Conservation (phyloP, 2,329 filamentous ascomycete genomes). For the Myriosclerotinia scirpicola region DNA sequence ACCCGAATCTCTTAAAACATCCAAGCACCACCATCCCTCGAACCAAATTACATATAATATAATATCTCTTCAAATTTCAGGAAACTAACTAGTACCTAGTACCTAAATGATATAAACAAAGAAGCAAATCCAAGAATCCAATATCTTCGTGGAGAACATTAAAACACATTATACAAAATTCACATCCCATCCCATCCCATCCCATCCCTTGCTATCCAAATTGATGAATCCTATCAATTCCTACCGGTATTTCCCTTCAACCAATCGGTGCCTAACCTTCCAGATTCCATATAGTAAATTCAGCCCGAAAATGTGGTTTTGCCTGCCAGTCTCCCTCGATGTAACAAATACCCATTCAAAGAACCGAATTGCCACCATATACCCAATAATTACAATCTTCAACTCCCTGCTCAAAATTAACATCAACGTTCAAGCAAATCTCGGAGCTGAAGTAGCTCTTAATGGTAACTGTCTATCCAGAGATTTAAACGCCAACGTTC, state of each 20-base stretch:
- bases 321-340: not conserved
- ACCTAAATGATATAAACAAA: not conserved
- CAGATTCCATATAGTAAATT: not conserved
- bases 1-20: too few relatives aligned
- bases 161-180: not conserved
- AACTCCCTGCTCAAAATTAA: not conserved
- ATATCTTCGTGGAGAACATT: not conserved
- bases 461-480: slow-evolving; percentile 59
- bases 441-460: slow-evolving; percentile 36
- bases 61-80: too few relatives aligned
- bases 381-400: not conserved
- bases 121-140: not conserved
- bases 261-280: not conserved
- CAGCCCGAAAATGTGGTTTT: not conserved
- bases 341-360: not conserved
- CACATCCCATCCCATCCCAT: too few relatives aligned
- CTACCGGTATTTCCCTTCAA: not conserved
- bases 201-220: slow-evolving; percentile 2
- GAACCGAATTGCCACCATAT: not conserved
- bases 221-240: not conserved
- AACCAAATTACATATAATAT: too few relatives aligned
- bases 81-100: not conserved
- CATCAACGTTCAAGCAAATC: slow-evolving; percentile 2
- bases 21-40: too few relatives aligned
- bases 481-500: slow-evolving; percentile 67